Base-by-base conservation (phyloP, 2,329 filamentous ascomycete species). In the Escovopsis weberi region DNA sequence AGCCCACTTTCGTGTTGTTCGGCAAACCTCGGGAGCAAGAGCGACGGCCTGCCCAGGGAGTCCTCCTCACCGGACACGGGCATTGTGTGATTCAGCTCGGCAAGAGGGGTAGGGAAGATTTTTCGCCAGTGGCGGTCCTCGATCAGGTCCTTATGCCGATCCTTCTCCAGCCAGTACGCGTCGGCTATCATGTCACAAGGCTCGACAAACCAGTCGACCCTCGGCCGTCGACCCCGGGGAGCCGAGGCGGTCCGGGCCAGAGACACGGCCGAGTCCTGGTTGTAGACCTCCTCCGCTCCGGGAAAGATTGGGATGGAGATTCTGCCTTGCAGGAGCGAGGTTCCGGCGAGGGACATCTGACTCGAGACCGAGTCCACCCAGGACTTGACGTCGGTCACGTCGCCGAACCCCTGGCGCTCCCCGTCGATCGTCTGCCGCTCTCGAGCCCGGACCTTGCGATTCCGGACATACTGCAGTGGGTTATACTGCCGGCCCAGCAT, bases 151-250 rank as follows among this genome's bases (percentile, higher is more conserved):
- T 88, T 93, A 60, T 95, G 87, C 45, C 80, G 69, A 30, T 74
- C 76, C 53, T 88, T 79, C 57, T 95, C 86, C 19, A 93, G 65
- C 91, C 91, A 98, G 54, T 88, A 85, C 1, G 82, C 72, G 64
- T 98, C 91, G 4, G 88, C 88, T 38, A 96, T 67, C 59, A 95
- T 72, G 57, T 96, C 88, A 43, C 84, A 80, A 1, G 89, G 85
- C 37, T 82, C 76, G 15, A 88, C 76, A 34, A 76, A 72, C 91
- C 91, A 96, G 55, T 94, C 87, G 23, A 87, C 78, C 45, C 85
- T 76, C 1, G 83, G 80, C 39, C 86, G 75, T 43, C 79, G 78
- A 4, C 75, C 66, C 47, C 86, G 86, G 10, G 68, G 65, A 46
- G 65, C 60, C 11, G 68, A 65, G 47, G 65, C 60, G 43, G 58